Evolutionary conservation across 352 stramenopile genomes (phyloP), one percentile per base, ranked within the genome.

Genomic region (Phytophthora colocasiae): DNA sequence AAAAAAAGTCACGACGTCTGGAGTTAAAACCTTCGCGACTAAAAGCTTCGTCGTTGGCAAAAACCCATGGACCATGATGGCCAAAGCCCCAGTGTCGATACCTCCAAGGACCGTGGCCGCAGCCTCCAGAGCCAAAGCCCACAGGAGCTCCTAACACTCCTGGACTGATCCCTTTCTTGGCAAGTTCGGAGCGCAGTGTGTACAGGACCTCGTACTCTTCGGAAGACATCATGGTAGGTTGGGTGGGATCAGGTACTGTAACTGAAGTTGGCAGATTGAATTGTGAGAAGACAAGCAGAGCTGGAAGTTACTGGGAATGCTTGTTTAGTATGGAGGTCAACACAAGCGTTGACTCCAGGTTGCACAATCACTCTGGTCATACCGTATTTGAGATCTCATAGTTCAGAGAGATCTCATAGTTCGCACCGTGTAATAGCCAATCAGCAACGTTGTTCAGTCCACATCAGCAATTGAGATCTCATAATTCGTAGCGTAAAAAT

Each of bases 151-250:
- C 74, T 71, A 39, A 82, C 73, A 50, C 74, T 32, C 31, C 81
- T 6, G 48, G 57, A 14, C 66, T 78, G 41, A 80, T 58, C 26
- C 66, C 52, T 36, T 65, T 71, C 60, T 78, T 81, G 62, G 66
- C 59, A 45, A 89, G 69, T 64, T 89, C 80, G 10, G 60, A 74
- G 48, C 75, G 66, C 22, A 89, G 56, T 43, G 85, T 73, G 43
- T 73, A 70, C 56, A 89, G 71, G 43, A 77, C 75, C 48, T 89
- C 77, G 75, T 83, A 77, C 47, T 85, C 52, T 19, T 74, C 66
- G 40, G 67, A 69, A 44, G 71, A 74, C 31, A 62, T 46, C 54
- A 54, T 53, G 31, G 31, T 36, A 11, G 8, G 1, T 36, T 36
- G 9, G 31, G 31, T 36, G 9, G 31, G 31, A 34, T 36, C 31